phyloP scores from a whole-genome alignment of 257 asterid genomes.

The Solanum gandarillasii region DNA sequence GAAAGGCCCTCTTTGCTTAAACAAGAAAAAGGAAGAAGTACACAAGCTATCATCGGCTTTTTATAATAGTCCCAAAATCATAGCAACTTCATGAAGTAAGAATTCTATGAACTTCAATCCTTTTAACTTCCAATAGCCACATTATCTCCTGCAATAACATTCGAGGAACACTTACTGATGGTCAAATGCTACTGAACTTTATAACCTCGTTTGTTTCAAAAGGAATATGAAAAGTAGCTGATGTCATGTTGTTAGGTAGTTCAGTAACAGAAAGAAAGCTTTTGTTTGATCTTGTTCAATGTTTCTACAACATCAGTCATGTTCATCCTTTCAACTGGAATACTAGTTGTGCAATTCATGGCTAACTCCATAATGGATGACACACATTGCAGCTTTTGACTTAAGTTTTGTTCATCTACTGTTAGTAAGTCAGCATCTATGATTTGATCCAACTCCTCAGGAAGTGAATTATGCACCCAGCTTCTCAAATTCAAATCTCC shows the following conservation, averaged over 20 bases:
- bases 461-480: not conserved
- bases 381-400: not conserved
- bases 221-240: not conserved
- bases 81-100: too few species aligned
- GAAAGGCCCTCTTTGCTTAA: too few species aligned
- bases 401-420: not conserved
- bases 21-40: too few species aligned
- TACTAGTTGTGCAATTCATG: conserved; percentile 1
- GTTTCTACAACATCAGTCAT: conserved; percentile 3
- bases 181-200: not conserved
- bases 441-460: not conserved
- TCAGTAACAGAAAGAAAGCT: not conserved
- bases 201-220: not conserved
- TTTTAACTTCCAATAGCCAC: not conserved
- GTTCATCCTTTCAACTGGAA: conserved; percentile 1
- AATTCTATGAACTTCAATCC: too few species aligned
- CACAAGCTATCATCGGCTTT: too few species aligned
- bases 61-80: too few species aligned
- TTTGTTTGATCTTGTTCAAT: conserved; percentile 1
- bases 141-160: not conserved
- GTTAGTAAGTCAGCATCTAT: conserved; percentile 8
- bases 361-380: conserved; percentile 5
- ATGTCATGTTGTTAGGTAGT: not conserved
- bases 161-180: not conserved
- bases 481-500: conserved; percentile 10